Base-by-base conservation (phyloP, 2,329 filamentous ascomycete species). In the Nemania diffusa region DNA sequence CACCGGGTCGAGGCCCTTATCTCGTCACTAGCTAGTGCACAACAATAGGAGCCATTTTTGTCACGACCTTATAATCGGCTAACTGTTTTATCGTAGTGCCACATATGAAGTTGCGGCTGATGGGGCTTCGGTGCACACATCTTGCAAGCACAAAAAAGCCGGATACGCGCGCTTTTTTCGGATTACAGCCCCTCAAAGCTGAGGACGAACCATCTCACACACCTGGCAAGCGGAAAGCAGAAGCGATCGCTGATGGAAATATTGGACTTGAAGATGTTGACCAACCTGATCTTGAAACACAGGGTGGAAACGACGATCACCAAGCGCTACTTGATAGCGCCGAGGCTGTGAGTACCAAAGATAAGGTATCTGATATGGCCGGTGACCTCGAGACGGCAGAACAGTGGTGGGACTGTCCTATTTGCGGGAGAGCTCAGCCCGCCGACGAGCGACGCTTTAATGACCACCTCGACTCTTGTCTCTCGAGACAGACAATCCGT, bases 101-200 rank as follows among this genome's bases (percentile, higher is more conserved):
- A 0, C 85, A 86, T 15, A 87, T 97, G 84, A 94, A 86, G 69
- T 78, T 98, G 2, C 87, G 96, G 5, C 83, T 99, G 1, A 93
- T 99, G 89, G 96, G 96, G 0, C 80, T 99, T 37, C 86, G 96
- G 34, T 95, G 94, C 74, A 97, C 94, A 0, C 90, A 97, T 75
- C 84, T 99, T 0, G 86, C 97, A 40, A 96, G 90, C 77, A 95
- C 91, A 27, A 97, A 94, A 79, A 97, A 92, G 76, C 87, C 87
- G 0, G 91, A 92, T 17, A 85, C 93, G 0, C 88, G 90, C 76
- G 83, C 88, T 0, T 97, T 97, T 80, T 97, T 97, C 70, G 92
- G 93, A 0, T 81, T 89, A 60, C 85, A 81, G 62, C 78, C 79
- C 13, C 76, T 77, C 6, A 74, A 69, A 50, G 62, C 67, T 3